These are phyloP conservation scores for Flaveria robusta DNA, from an alignment of 129 eudicot species.

Conservation along the genomic window DNA sequence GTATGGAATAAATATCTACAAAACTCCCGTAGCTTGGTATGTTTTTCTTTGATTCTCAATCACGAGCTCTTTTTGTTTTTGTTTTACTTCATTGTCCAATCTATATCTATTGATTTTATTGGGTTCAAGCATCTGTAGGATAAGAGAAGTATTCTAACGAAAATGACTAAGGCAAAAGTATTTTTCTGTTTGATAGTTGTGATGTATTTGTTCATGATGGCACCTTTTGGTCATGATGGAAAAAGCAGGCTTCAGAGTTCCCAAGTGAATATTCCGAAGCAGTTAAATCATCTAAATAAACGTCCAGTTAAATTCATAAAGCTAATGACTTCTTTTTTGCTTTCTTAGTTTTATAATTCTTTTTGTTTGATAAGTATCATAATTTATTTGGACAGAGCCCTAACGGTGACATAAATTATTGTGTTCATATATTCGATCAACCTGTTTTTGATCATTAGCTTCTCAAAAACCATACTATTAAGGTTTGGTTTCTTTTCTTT, in stretches of 20 bases:
- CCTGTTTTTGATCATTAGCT: conserved; percentile 81
- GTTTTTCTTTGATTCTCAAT: no score
- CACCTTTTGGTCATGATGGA: not conserved
- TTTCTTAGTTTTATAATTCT: not conserved
- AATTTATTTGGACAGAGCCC: conserved; percentile 56
- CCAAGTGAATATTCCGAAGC: conserved; percentile 1
- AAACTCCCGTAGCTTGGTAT: no score
- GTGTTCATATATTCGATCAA: conserved; percentile 66
- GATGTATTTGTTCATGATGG: not conserved
- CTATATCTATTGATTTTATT: no score
- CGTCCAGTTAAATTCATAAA: conserved; percentile 57
- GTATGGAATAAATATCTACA: no score
- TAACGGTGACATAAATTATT: conserved; percentile 75
- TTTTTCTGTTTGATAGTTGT: not conserved
- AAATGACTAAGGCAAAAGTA: not conserved
- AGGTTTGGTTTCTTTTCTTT: conserved; percentile 39
- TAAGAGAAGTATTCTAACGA: not conserved
- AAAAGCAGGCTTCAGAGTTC: not conserved
- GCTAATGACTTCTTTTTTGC: conserved; percentile 4
- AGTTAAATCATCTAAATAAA: conserved; percentile 59
- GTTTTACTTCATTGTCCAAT: no score
- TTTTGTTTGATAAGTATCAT: no score
- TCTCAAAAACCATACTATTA: conserved; percentile 69
- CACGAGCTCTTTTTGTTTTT: no score
- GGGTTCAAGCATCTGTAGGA: no score